Evolutionary conservation across 768 basidiomycete genomes (phyloP).

Genomic region (Mycena alexandri): DNA sequence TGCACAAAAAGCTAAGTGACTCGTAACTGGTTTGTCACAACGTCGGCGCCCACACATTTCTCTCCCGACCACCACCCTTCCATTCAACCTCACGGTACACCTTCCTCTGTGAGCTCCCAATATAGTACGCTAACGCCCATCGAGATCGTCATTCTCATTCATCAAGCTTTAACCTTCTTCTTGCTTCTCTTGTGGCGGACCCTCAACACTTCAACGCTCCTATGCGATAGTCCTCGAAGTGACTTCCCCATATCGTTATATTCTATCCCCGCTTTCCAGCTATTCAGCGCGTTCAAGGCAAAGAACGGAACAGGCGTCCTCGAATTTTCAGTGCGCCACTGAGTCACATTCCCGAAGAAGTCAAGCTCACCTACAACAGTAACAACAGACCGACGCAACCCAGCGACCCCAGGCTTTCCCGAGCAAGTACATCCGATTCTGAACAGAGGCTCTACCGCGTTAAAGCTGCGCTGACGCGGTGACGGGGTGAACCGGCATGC

Average conservation of each 20-base stretch:
- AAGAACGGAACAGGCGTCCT: neutral
- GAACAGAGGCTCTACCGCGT: conserved; percentile 20
- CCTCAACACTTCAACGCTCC: neutral
- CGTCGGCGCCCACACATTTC: neutral
- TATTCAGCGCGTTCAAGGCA: no score
- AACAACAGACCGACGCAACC: no score
- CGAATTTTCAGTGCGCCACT: neutral
- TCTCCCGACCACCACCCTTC: neutral
- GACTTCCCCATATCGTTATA: no score
- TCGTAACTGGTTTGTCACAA: no score
- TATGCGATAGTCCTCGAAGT: neutral
- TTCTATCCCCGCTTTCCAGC: no score
- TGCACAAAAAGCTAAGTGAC: no score
- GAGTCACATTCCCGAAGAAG: neutral
- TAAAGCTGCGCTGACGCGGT: conserved; percentile 4
- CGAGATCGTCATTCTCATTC: neutral
- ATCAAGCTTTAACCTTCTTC: conserved; percentile 21
- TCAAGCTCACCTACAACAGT: neutral
- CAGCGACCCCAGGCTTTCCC: neutral
- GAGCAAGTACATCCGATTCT: neutral
- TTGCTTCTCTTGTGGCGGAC: neutral
- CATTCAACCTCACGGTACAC: neutral
- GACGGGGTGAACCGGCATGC: conserved; percentile 3
- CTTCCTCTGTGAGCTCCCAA: neutral
- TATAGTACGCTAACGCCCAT: conserved; percentile 16